These are phyloP conservation scores for Leccinum griseonigrum DNA, from an alignment of 1,284 basidiomycete species.

Conservation along the genomic window DNA sequence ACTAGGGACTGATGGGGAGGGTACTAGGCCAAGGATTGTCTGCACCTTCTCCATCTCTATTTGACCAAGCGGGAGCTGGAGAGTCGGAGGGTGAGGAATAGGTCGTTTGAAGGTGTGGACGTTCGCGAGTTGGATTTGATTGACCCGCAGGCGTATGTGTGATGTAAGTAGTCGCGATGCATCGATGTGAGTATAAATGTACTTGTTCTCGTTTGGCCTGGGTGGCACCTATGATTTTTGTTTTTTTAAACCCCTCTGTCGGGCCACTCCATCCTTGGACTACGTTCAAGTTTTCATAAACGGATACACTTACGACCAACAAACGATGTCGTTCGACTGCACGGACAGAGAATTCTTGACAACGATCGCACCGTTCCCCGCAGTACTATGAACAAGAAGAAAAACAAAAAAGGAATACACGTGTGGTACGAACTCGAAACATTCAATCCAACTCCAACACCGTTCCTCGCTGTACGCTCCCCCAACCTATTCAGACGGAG, in stretches of 20 bases:
- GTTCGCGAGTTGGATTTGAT: constrained; percentile 62
- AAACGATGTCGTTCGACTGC: background rate
- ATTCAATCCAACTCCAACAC: constrained; percentile 51
- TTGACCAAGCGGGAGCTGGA: constrained; percentile 68
- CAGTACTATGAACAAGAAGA: background rate
- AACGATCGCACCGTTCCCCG: background rate
- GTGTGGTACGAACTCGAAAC: background rate
- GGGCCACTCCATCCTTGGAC: too few species aligned
- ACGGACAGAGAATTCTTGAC: background rate
- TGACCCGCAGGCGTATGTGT: constrained; percentile 27
- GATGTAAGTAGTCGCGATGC: background rate
- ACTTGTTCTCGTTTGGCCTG: background rate
- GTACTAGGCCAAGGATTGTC: background rate
- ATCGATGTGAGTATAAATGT: background rate
- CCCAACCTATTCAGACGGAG: constrained; percentile 42
- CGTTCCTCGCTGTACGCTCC: constrained; percentile 55
- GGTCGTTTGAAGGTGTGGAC: constrained; percentile 70
- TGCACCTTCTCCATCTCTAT: constrained; percentile 64
- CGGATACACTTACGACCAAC: background rate
- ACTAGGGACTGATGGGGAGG: background rate
- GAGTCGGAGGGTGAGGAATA: constrained; percentile 60
- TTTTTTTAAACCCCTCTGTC: background rate
- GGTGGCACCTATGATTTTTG: background rate
- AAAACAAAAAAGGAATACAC: background rate
- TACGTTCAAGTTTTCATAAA: background rate